Evolutionary conservation across 192 early-diverging fungal genomes (phyloP), one percentile per base, ranked within the genome.

Genomic region (Dispira simplex): DNA sequence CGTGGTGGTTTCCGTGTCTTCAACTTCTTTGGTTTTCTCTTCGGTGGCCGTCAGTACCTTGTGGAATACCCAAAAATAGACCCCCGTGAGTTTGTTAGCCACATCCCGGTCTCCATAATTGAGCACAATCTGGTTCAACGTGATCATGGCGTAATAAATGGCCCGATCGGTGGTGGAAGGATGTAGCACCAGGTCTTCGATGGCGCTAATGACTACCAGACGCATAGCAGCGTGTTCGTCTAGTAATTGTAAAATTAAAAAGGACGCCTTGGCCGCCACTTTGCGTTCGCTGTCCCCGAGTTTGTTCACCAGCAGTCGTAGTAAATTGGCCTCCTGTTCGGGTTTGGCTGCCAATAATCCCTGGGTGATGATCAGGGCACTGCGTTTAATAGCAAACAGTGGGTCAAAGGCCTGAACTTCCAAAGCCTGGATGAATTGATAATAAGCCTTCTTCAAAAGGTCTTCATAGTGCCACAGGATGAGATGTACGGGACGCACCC

Each of bases 391-490:
- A 65, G 90, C 85, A 23, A 82, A 71, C 27, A 99, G 75, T 14
- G 89, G 81, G 73, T 99, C 96, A 68, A 91, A 87, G 8, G 88
- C 78, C 49, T 94, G 77, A 48, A 83, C 78, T 73, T 99, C 94
- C 63, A 97, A 75, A n/a, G 84, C 62, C 70, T 87, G 81, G 47
- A 99, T 81, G 66, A 96, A 86, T 27, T 95, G 89, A 76, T 89
- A 95, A 77, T 93, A 96, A 6, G 77, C 68, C 58, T 87, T 88
- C 74, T 99, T 99, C 51, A 99, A 71, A 63, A 78, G 77, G 77
- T 97, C 93, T 78, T 99, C 96, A 76, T 90, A 99, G 45, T 80
- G 84, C 93, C 94, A 99, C 57, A 89, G 56, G 18, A 96, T 78
- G 70, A 94, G 77, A 73, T 98, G 91, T 65, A 75, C 68, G 44